These are phyloP conservation scores for Aspergillus hancockii DNA, from an alignment of 495 filamentous ascomycete genomes.

Conservation along the genomic window DNA sequence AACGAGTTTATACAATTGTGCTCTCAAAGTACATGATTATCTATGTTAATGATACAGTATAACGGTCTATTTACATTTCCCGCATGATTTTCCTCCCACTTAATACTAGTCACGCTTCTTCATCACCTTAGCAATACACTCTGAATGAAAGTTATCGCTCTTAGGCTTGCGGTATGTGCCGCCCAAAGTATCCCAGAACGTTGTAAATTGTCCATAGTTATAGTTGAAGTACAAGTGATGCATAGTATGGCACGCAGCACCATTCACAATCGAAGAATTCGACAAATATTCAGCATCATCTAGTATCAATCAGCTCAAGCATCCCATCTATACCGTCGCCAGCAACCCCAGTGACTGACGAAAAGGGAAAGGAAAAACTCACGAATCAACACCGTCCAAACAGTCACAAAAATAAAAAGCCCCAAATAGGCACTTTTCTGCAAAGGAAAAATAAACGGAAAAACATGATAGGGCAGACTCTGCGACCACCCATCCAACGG, in stretches of 20 bases:
- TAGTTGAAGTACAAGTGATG: constrained; percentile 97
- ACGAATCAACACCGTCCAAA: constrained; percentile 94
- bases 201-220: constrained; percentile 96
- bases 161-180: constrained; percentile 85
- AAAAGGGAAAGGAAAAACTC: constrained; percentile 14
- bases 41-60: neutral
- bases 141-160: constrained; percentile 76
- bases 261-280: constrained; percentile 80
- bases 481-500: constrained; percentile 88
- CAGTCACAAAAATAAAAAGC: constrained; percentile 85
- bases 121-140: constrained; percentile 70
- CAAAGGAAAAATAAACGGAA: constrained; percentile 85
- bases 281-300: constrained; percentile 90
- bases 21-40: neutral
- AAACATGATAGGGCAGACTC: constrained; percentile 88
- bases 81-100: neutral
- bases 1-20: constrained; percentile 42
- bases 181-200: constrained; percentile 86
- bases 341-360: too few species aligned
- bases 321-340: too few species aligned
- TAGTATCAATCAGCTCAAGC: constrained; percentile 6
- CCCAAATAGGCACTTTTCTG: constrained; percentile 84
- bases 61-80: neutral
- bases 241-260: constrained; percentile 91
- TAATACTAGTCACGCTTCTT: constrained; percentile 61